Evolutionary conservation across 306 rosid species (phyloP), one percentile per base, ranked within the genome.

Genomic region (Inga laurina): DNA sequence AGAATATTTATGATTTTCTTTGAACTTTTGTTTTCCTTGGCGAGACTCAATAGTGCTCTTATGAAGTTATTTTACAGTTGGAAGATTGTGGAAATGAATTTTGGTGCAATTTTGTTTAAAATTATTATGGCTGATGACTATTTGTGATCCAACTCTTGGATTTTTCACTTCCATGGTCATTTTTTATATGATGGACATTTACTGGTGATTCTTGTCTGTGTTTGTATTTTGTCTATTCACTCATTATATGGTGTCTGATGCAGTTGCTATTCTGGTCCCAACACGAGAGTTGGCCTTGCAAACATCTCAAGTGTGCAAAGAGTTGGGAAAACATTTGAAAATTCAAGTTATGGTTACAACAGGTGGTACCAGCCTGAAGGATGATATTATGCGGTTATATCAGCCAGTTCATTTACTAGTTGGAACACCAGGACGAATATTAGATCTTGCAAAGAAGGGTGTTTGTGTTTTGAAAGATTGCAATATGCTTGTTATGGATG

Each of bases 301-400:
- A 88, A 93, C 99, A 74, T 96, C 99, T 56, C 99, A 96, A 93
- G 99, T 96, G 66, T 96, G 99, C 74, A 96, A 96, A 89, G 99
- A 96, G 90, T 90, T 96, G 7, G 99, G 97, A 79, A 96, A 96
- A 76, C 94, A 96, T 90, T 91, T 96, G 93, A 80, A 93, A 45
- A 92, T 96, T 85, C 97, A 96, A 88, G 98, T 96, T 71, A 96
- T 96, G 99, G 99, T 93, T 74, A 96, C 99, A 27, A 96, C 98
- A 3, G 99, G 99, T 54, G 99, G 99, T 84, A 96, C 99, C 70
- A 96, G 99, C 87, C 89, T 96, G 70, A 96, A 91, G 90, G 99
- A 96, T 80, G 99, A 96, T 81, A 96, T 96, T 75, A 93, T 96
- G 99, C 99, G 99, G 27, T 89, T 96, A 79, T 91, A 96, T 90